These are phyloP conservation scores for Russula foetens DNA, from an alignment of 768 basidiomycete species.

Conservation along the genomic window DNA sequence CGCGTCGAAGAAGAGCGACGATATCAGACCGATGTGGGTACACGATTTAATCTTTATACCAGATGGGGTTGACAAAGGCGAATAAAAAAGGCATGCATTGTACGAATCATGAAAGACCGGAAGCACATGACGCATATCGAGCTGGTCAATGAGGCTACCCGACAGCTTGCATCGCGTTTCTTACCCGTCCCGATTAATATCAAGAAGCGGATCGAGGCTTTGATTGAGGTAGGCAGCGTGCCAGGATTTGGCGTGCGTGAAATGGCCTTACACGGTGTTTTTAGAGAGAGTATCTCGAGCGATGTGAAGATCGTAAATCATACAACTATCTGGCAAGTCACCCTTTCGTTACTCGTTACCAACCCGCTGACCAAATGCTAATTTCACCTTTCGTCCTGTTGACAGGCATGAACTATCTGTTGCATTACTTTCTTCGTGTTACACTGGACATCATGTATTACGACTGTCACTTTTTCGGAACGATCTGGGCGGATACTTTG, in stretches of 20 bases:
- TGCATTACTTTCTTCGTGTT: conserved; percentile 8
- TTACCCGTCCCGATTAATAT: conserved; percentile 77
- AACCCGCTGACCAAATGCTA: neutral
- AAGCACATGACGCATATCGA: conserved; percentile 86
- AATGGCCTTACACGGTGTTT: neutral
- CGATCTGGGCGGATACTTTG: neutral
- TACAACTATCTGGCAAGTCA: conserved; percentile 66
- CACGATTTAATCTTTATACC: neutral
- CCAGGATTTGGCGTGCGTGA: neutral
- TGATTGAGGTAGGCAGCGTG: conserved; percentile 71
- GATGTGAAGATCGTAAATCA: conserved; percentile 80
- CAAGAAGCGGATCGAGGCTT: conserved; percentile 87
- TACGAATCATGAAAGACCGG: conserved; percentile 94
- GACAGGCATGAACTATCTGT: conserved; percentile 14
- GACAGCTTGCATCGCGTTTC: conserved; percentile 79
- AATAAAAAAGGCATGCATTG: conserved; percentile 86
- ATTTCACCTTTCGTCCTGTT: neutral
- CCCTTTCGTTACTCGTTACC: neutral
- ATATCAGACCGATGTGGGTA: conserved; percentile 78
- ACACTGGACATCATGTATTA: conserved; percentile 6
- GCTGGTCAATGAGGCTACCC: conserved; percentile 83
- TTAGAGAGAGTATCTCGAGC: conserved; percentile 90
- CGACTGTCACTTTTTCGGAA: neutral
- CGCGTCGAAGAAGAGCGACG: conserved; percentile 88
- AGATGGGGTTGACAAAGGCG: neutral